Base-by-base conservation (phyloP, 2,329 filamentous ascomycete genomes). In the Clonostachys rosea region DNA sequence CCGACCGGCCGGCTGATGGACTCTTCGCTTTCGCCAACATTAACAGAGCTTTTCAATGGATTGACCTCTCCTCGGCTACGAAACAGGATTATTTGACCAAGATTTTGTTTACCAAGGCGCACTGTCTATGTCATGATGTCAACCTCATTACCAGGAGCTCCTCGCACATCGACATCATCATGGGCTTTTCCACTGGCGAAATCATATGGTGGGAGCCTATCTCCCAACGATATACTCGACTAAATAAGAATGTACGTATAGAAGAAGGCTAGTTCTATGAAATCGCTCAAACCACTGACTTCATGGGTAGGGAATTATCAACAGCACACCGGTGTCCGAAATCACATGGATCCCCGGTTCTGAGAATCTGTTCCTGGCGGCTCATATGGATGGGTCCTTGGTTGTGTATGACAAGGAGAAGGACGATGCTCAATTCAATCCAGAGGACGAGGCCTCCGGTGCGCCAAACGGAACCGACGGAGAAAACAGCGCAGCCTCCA, bases 181-280 rank as follows among this genome's bases (percentile, higher is more conserved):
- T 99, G 83, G 94, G 94, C 1, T 97, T 96, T 60, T 96, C 92
- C 7, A 95, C 91, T 0, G 91, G 91, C 37, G 94, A 99, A 65
- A 91, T 99, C 43, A 92, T 99, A 52, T 99, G 94, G 94, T 97
- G 94, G 74, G 94, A 99, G 67, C 91, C 94, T 11, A 89, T 96
- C 59, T 92, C 91, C 37, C 92, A 97, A 59, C 91, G 95, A 62
- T 99, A 99, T 66, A 89, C 90, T 4, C 84, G 94, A 17, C 77
- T 99, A 59, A 99, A 99, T 63, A 99, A 99, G 70, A 97, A 97
- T 64, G 86, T 87, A 67, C 56, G 78, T 52, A 40, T n/a, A 8
- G 7, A n/a, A n/a, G 14, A 8, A n/a, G 20, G 36, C 49, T 37
- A n/a, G 2, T 37, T 24, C 18, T 18, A 35, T 11, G 20, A 20